A percentile compares a stretch with the other conserved stretches of the same genome.
Evolutionary conservation across 345 rosid species (phyloP).

Genomic region (Turritis glabra): DNA sequence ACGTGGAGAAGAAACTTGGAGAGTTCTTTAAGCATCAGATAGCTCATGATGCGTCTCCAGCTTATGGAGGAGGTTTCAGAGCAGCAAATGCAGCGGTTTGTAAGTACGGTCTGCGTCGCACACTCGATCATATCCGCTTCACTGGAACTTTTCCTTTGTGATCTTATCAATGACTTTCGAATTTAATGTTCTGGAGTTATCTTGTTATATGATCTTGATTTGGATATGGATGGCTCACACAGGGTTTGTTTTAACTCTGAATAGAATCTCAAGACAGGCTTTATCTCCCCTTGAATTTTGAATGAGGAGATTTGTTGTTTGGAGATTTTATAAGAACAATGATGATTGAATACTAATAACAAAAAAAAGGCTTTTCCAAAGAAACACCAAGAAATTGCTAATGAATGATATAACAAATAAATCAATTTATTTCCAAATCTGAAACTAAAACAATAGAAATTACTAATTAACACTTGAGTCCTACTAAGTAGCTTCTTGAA

Average conservation of each 20-base stretch:
- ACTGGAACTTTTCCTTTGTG: conserved; percentile 74
- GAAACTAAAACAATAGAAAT: background rate
- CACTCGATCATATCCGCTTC: conserved; percentile 67
- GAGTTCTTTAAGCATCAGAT: conserved; percentile 89
- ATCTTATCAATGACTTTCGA: conserved; percentile 20
- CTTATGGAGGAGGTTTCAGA: conserved; percentile 91
- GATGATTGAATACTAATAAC: conserved; percentile 24
- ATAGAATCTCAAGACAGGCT: conserved; percentile 22
- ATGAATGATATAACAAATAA: background rate
- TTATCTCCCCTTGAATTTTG: conserved; percentile 25
- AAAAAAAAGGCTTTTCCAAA: background rate
- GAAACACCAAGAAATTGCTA: background rate
- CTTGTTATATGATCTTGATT: conserved; percentile 8
- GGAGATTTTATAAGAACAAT: conserved; percentile 21
- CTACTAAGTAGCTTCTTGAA: background rate
- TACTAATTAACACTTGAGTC: background rate
- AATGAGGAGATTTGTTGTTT: conserved; percentile 21
- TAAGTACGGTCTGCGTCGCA: conserved; percentile 67
- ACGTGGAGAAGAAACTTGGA: conserved; percentile 73
- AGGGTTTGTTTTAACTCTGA: conserved; percentile 22
- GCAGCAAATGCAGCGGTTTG: conserved; percentile 80
- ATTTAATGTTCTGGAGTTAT: conserved; percentile 2
- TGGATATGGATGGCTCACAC: conserved; percentile 26
- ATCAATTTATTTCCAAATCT: background rate
- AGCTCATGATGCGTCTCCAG: conserved; percentile 79